Base-by-base conservation (phyloP, 2,329 filamentous ascomycete genomes). In the Karstenula rhodostoma region DNA sequence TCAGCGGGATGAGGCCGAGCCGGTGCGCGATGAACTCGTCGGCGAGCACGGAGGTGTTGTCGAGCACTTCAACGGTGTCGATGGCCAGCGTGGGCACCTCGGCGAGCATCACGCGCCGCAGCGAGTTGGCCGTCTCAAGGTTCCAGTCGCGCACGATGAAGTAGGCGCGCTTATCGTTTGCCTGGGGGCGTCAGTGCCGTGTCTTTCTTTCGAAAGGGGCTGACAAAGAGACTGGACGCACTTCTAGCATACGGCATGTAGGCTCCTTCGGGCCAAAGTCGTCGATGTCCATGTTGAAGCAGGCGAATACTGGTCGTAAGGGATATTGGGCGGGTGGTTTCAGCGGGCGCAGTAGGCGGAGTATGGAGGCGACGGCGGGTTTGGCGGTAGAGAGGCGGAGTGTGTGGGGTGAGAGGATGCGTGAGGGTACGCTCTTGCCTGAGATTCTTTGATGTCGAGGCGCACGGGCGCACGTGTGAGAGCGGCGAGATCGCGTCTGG, bases 21-120 rank as follows among this genome's bases (percentile, higher is more conserved):
- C 94, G 90, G 79, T 98, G 94, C 51, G 92, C 90, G 68, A 99
- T 89, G 79, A 98, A 97, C 80, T 99, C 94, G 79, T 99, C 94
- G 62, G 94, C 92, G 15, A 98, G 88, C 4, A 97, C 94, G n/a
- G 94, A 96, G 59, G 91, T 96, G 83, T 99, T 99, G 73, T 86
- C 87, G 74, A 96, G 90, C 67, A 99, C 89, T 78, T 98, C 93
- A 64, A 98, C 94, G 15, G 97, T 87, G 74, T 99, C 94, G 78
- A 98, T 94, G 65, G 95, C 94, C 71, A 98, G 89, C 25, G 93
- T 97, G 12, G 94, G 94, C 61, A 99, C 91, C 81, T 99, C 94
- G 72, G 93, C 92, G 67, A 97, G 89, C 82, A 98, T 94, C 60
- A 93, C 86, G 75, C 94, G 92, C 64, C 94, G 94, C 63, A 98